These are phyloP conservation scores for Dendrothele bispora DNA, from an alignment of 768 basidiomycete genomes.

Conservation along the genomic window DNA sequence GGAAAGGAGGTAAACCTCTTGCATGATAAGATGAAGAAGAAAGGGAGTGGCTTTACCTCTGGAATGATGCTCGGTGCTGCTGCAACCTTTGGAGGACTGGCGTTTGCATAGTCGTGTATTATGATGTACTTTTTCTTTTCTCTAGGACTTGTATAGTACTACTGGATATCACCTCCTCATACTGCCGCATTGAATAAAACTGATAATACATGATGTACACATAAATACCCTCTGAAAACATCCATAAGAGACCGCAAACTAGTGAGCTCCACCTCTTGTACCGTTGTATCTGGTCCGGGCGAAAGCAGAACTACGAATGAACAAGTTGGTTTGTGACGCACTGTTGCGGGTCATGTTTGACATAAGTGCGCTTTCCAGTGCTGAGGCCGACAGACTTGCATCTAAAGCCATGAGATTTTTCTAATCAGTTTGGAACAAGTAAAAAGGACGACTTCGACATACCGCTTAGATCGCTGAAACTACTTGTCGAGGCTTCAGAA, in stretches of 20 bases:
- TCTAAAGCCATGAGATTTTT: constrained; percentile 36
- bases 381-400: constrained; percentile 75
- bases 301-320: constrained; percentile 30
- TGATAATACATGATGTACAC: too few relatives aligned
- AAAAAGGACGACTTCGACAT: constrained; percentile 18
- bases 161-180: too few relatives aligned
- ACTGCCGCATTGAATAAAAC: too few relatives aligned
- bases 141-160: too few relatives aligned
- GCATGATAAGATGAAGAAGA: constrained; percentile 52
- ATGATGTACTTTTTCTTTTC: too few relatives aligned
- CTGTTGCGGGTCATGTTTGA: constrained; percentile 70
- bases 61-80: constrained; percentile 51
- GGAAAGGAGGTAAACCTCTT: constrained; percentile 40
- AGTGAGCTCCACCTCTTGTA: too few relatives aligned
- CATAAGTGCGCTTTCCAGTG: constrained; percentile 75
- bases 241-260: too few relatives aligned
- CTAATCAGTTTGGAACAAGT: not conserved
- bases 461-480: constrained; percentile 89
- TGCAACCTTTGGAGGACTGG: constrained; percentile 59
- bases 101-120: too few relatives aligned
- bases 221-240: too few relatives aligned
- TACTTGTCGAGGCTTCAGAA: constrained; percentile 64
- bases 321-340: constrained; percentile 31
- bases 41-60: constrained; percentile 38
- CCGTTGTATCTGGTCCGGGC: too few relatives aligned